phyloP scores from a whole-genome alignment of 2,329 filamentous ascomycete genomes.

The Sclerotiophoma versabilis region DNA sequence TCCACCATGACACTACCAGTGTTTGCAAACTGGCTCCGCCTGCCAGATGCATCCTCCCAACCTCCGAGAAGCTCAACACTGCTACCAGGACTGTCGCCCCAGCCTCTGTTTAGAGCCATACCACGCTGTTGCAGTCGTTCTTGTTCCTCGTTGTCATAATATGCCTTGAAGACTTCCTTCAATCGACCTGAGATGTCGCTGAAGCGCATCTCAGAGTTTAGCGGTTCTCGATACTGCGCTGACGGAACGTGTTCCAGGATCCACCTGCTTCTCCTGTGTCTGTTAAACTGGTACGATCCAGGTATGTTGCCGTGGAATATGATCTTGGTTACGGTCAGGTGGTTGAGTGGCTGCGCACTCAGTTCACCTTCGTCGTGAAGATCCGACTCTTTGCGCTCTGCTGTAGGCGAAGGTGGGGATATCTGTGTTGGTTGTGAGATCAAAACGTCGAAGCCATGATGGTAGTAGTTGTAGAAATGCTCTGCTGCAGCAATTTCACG shows the following conservation, averaged over 20 bases:
- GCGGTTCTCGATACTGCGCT: constrained; percentile 51
- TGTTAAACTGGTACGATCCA: constrained; percentile 95
- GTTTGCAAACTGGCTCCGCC: constrained; percentile 44
- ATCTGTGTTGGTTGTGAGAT: constrained; percentile 74
- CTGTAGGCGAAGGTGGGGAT: constrained; percentile 59
- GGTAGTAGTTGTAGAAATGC: constrained; percentile 95
- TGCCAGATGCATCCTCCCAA: constrained; percentile 74
- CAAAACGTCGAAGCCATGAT: constrained; percentile 90
- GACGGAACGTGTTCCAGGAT: constrained; percentile 64
- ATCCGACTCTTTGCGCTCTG: constrained; percentile 58
- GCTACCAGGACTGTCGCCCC: constrained; percentile 89
- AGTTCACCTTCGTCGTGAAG: constrained; percentile 35
- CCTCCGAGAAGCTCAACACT: constrained; percentile 71
- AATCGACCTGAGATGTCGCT: constrained; percentile 70
- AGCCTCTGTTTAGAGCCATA: constrained; percentile 90
- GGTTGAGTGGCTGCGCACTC: constrained; percentile 57
- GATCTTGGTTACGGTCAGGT: constrained; percentile 87
- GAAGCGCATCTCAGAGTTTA: constrained; percentile 74
- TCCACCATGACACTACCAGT: constrained; percentile 50
- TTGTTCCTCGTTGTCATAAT: constrained; percentile 64
- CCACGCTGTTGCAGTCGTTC: constrained; percentile 62
- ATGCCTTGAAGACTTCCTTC: constrained; percentile 72
- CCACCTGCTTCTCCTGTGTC: constrained; percentile 90
- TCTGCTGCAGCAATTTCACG: constrained; percentile 69
- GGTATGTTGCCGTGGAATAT: constrained; percentile 94